phyloP scores from a whole-genome alignment of 2,329 filamentous ascomycete genomes.

The Fragosphaeria purpurea region DNA sequence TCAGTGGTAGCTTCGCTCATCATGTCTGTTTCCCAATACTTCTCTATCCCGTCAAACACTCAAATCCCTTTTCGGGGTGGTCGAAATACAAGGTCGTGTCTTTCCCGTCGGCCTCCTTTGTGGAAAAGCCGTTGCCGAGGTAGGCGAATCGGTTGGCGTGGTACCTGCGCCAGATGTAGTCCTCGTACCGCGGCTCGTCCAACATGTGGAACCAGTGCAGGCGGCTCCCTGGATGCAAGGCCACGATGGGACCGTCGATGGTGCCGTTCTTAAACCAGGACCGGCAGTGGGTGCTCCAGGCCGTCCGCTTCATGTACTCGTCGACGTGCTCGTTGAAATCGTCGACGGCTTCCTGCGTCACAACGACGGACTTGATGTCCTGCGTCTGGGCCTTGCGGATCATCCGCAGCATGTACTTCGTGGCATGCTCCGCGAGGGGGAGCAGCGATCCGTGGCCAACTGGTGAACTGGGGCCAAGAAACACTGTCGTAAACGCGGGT shows the following conservation, averaged over 20 bases:
- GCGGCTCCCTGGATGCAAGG: constrained; percentile 34
- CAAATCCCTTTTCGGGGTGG: neutral
- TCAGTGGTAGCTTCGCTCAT: too few relatives aligned
- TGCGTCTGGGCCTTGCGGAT: too few relatives aligned
- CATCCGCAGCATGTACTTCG: too few relatives aligned
- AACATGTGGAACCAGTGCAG: constrained; percentile 32
- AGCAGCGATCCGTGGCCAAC: neutral
- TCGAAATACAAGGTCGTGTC: constrained; percentile 2
- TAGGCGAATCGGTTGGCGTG: constrained; percentile 25
- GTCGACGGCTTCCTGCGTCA: constrained; percentile 9
- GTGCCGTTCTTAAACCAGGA: constrained; percentile 26
- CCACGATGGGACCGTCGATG: constrained; percentile 26
- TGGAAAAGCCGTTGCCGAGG: constrained; percentile 27
- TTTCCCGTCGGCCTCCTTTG: neutral
- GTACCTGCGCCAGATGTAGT: constrained; percentile 28
- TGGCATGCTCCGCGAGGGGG: too few relatives aligned
- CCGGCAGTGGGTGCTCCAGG: constrained; percentile 19
- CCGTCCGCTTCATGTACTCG: constrained; percentile 12
- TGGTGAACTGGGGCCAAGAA: neutral
- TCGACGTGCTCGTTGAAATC: constrained; percentile 17
- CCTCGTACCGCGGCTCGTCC: constrained; percentile 32
- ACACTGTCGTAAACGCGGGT: neutral
- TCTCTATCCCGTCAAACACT: neutral
- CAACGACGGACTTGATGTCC: constrained; percentile 5
- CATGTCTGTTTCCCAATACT: too few relatives aligned